Conservation (phyloP, 1,284 basidiomycete species). For the Cryptococcus jaspeensis region DNA sequence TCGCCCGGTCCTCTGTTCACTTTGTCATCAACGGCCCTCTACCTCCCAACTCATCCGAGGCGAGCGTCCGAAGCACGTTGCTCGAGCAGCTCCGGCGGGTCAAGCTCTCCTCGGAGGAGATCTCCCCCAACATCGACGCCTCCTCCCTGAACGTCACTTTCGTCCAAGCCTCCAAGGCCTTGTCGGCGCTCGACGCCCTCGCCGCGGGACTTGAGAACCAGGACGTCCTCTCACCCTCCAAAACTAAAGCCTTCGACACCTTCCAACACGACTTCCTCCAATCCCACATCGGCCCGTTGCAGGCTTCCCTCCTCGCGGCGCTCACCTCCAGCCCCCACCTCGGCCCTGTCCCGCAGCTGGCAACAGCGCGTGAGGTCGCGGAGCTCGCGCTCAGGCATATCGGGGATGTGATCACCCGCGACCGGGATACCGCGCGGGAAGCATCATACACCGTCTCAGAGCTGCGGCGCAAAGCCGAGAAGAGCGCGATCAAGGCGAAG, state of each 20-base stretch:
- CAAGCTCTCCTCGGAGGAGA: constrained; percentile 5
- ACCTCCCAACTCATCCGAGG: constrained; percentile 22
- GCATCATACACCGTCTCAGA: constrained; percentile 20
- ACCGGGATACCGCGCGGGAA: constrained; percentile 22
- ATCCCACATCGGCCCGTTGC: constrained; percentile 38
- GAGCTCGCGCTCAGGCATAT: constrained; percentile 28
- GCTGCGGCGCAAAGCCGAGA: constrained; percentile 17
- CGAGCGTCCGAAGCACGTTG: constrained; percentile 15
- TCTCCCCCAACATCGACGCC: neutral
- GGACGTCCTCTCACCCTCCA: constrained; percentile 5
- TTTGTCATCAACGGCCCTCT: constrained; percentile 41
- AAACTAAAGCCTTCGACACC: constrained; percentile 27
- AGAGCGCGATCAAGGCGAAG: constrained; percentile 29
- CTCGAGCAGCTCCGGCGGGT: constrained; percentile 19
- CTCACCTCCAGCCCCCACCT: neutral
- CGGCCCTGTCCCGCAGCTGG: constrained; percentile 13
- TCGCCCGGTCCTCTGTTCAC: constrained; percentile 22
- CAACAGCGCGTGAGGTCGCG: constrained; percentile 21
- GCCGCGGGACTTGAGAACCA: constrained; percentile 19
- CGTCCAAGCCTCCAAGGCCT: constrained; percentile 32
- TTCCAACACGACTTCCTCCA: constrained; percentile 42
- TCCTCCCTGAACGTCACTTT: constrained; percentile 20
- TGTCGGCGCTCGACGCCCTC: constrained; percentile 37
- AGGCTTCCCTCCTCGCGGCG: constrained; percentile 18
- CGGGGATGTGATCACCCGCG: constrained; percentile 21